Base-by-base conservation (phyloP, 1,139 yeast species). In the Barnettozyma hawaiiensis region DNA sequence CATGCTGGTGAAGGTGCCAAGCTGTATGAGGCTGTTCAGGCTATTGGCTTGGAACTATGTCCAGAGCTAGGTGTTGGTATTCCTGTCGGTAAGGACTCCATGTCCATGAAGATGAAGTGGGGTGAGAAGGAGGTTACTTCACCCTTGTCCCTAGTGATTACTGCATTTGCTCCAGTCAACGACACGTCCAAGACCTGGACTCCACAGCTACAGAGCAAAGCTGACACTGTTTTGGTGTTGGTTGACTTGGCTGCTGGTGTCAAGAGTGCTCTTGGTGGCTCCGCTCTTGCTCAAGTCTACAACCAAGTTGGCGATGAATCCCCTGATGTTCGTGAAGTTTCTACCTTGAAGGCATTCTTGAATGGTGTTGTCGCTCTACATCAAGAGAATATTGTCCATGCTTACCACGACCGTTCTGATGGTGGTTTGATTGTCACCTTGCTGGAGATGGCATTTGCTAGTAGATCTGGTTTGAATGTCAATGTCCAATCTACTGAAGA, bases 91-190 rank as follows among this genome's bases (percentile, higher is more conserved):
- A 94, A 94, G 69, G 99, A 94, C 65, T 90, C 97, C 39, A 89
- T 92, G 97, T 90, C 97, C 23, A 90, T 94, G 98, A 89, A 89
- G 69, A 94, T 94, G 98, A 83, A 85, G 61, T 94, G 98, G 98
- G 92, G 77, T 46, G 78, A 81, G 52, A 85, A 83, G 59, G 95
- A 87, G 65, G 97, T 94, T 34, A 82, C 95, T 50, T 89, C 97
- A 24, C 99, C 99, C 39, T 71, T 94, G 60, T 83, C 97, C n/a
- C 76, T 90, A 55, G 84, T 86, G 41, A 75, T 92, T 52, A 90
- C 98, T 28, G 94, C 97, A 0, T 94, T 92, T 63, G 86, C 85
- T 44, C 86, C 96, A 40, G 97, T 94, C 40, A 71, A 70, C 37
- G 75, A 90, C 61, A 92, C 96, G 31, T 74, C 89, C 36, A 81